phyloP scores from a whole-genome alignment of 2,329 filamentous ascomycete genomes.

The Fusarium sp. region DNA sequence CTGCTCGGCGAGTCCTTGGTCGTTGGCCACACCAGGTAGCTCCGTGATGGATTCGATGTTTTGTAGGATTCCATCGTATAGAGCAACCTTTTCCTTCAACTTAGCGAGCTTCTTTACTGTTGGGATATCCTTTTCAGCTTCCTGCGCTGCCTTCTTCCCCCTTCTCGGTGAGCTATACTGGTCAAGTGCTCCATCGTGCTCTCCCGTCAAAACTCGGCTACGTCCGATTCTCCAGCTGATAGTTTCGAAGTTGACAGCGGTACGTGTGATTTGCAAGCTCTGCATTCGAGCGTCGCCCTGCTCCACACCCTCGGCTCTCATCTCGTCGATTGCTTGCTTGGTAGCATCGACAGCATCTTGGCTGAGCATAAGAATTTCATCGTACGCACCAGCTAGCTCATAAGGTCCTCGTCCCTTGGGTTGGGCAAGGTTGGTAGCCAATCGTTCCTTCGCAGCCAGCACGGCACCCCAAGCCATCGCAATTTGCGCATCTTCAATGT shows the following conservation, averaged over 20 bases:
- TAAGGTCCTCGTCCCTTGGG: conserved; percentile 61
- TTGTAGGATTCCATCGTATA: conserved; percentile 92
- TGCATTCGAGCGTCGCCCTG: conserved; percentile 91
- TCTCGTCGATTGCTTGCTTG: conserved; percentile 91
- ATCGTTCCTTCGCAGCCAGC: conserved; percentile 61
- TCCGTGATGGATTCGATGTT: conserved; percentile 92
- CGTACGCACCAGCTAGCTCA: conserved; percentile 87
- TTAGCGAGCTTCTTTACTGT: conserved; percentile 81
- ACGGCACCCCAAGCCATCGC: conserved; percentile 84
- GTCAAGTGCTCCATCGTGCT: conserved; percentile 77
- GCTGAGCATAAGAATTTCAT: conserved; percentile 87
- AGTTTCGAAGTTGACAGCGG: conserved; percentile 93
- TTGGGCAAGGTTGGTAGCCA: conserved; percentile 62
- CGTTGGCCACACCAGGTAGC: conserved; percentile 88
- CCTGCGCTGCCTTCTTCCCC: conserved; percentile 56
- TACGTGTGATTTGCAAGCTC: conserved; percentile 89
- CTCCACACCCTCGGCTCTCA: conserved; percentile 83
- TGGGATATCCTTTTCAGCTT: conserved; percentile 72
- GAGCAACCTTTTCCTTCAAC: conserved; percentile 85
- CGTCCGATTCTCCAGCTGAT: conserved; percentile 95
- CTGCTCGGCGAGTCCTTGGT: conserved; percentile 79
- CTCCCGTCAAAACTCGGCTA: conserved; percentile 89
- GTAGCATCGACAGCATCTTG: conserved; percentile 96
- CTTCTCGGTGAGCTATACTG: conserved; percentile 63
- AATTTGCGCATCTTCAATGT: conserved; percentile 92